These are phyloP conservation scores for Curvularia eragrostidis DNA, from an alignment of 2,329 filamentous ascomycete genomes.

Conservation along the genomic window DNA sequence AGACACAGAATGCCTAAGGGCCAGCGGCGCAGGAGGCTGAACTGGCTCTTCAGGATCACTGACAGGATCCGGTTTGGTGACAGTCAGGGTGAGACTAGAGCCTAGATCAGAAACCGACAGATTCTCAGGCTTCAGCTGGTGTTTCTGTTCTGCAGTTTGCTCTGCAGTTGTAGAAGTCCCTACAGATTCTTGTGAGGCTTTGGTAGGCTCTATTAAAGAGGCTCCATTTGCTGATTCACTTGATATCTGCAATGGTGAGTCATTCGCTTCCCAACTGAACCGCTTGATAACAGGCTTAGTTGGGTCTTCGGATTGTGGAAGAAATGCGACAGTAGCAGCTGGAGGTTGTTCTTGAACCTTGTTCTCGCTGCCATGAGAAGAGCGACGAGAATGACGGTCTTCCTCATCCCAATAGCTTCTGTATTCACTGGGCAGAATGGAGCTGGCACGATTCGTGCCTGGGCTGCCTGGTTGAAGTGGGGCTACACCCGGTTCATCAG, in stretches of 20 bases:
- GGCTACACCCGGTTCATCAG: constrained; percentile 25
- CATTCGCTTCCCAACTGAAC: constrained; percentile 44
- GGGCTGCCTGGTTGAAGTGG: constrained; percentile 37
- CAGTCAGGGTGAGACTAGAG: constrained; percentile 34
- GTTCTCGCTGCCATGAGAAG: constrained; percentile 34
- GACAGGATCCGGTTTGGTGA: constrained; percentile 32
- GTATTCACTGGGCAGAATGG: constrained; percentile 70
- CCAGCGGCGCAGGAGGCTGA: constrained; percentile 26
- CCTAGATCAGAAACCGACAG: constrained; percentile 38
- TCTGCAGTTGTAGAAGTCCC: constrained; percentile 23
- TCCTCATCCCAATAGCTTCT: constrained; percentile 69
- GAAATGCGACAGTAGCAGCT: constrained; percentile 12
- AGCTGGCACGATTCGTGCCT: constrained; percentile 61
- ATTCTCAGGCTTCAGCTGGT: constrained; percentile 25
- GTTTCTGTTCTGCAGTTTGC: constrained; percentile 25
- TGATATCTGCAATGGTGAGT: constrained; percentile 18
- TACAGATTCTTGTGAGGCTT: constrained; percentile 14
- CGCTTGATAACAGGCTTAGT: constrained; percentile 33
- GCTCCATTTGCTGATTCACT: constrained; percentile 18
- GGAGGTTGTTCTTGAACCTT: constrained; percentile 23
- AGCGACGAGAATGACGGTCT: constrained; percentile 51
- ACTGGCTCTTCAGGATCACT: constrained; percentile 24
- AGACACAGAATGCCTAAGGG: constrained; percentile 18
- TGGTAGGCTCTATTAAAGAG: constrained; percentile 20
- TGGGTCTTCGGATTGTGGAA: constrained; percentile 21